phyloP scores from a whole-genome alignment of 441 rosid species.

The Raphanus hybrid region DNA sequence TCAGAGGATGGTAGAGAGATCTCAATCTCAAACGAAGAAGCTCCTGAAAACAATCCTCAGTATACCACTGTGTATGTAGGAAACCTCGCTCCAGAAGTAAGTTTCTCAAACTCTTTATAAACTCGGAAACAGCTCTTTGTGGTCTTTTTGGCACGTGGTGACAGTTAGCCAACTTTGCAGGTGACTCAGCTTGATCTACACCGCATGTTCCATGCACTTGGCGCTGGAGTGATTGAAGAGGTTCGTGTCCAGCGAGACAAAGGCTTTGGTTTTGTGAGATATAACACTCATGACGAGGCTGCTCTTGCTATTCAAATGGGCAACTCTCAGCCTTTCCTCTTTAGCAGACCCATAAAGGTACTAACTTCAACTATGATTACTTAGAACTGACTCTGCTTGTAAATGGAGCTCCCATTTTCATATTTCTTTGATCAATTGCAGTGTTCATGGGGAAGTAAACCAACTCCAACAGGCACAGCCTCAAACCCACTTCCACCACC shows the following conservation, averaged over 20 bases:
- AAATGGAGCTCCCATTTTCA: too few species aligned
- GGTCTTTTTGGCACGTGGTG: neutral
- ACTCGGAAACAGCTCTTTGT: constrained; percentile 3
- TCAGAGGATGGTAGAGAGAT: constrained; percentile 74
- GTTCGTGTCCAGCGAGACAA: constrained; percentile 84
- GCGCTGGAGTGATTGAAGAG: constrained; percentile 81
- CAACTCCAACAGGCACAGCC: constrained; percentile 76
- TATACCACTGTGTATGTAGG: constrained; percentile 84
- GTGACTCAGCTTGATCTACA: constrained; percentile 76
- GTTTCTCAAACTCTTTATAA: constrained; percentile 8
- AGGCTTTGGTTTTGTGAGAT: constrained; percentile 89
- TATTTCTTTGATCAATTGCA: constrained; percentile 28
- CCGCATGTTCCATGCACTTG: constrained; percentile 62
- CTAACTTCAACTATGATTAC: constrained; percentile 4
- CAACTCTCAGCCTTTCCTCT: constrained; percentile 63
- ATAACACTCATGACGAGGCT: constrained; percentile 73
- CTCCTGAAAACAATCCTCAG: constrained; percentile 76
- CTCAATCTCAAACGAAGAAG: constrained; percentile 56
- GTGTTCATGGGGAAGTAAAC: constrained; percentile 96
- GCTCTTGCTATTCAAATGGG: constrained; percentile 84
- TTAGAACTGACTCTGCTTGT: neutral
- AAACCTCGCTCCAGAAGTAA: constrained; percentile 83
- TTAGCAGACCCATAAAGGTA: constrained; percentile 78
- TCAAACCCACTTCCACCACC: constrained; percentile 81
- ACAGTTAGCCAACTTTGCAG: constrained; percentile 48